These are phyloP conservation scores for Sporothrix luriei DNA, from an alignment of 2,329 filamentous ascomycete genomes.

Conservation along the genomic window DNA sequence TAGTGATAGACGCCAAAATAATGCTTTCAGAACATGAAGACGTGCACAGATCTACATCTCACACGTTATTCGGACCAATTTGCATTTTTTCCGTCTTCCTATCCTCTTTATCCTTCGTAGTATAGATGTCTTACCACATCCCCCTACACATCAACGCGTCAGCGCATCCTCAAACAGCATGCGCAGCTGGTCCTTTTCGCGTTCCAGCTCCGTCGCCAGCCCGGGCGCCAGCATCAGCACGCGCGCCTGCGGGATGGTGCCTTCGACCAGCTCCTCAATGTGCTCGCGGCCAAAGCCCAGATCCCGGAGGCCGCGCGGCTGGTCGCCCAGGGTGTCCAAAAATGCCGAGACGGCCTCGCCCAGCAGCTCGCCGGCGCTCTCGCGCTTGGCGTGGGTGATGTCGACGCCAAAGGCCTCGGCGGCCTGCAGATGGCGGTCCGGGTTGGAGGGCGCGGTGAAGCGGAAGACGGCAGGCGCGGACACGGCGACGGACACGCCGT, in stretches of 20 bases:
- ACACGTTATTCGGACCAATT: neutral
- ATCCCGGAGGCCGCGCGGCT: conserved; percentile 81
- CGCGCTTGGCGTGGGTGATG: conserved; percentile 80
- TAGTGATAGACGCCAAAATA: too few species aligned
- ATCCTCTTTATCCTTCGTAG: neutral
- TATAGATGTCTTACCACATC: neutral
- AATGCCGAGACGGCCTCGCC: conserved; percentile 82
- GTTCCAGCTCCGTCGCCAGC: conserved; percentile 67
- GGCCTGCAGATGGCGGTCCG: conserved; percentile 79
- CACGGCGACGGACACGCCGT: conserved; percentile 81
- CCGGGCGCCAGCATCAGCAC: conserved; percentile 91
- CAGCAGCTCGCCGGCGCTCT: conserved; percentile 86
- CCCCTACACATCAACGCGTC: conserved; percentile 34
- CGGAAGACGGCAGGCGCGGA: conserved; percentile 54
- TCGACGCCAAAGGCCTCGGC: conserved; percentile 57
- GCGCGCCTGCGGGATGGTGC: conserved; percentile 86
- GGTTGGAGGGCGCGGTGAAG: conserved; percentile 66
- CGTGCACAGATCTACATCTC: neutral
- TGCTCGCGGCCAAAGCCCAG: conserved; percentile 77
- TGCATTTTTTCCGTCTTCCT: neutral
- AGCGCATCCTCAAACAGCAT: conserved; percentile 66
- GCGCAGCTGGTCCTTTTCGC: conserved; percentile 72
- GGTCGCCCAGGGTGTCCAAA: conserved; percentile 79
- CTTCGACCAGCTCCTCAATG: conserved; percentile 84
- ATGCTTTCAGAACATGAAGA: too few species aligned